Evolutionary conservation across 2,329 filamentous ascomycete genomes (phyloP).

Genomic region (Fusarium musae): DNA sequence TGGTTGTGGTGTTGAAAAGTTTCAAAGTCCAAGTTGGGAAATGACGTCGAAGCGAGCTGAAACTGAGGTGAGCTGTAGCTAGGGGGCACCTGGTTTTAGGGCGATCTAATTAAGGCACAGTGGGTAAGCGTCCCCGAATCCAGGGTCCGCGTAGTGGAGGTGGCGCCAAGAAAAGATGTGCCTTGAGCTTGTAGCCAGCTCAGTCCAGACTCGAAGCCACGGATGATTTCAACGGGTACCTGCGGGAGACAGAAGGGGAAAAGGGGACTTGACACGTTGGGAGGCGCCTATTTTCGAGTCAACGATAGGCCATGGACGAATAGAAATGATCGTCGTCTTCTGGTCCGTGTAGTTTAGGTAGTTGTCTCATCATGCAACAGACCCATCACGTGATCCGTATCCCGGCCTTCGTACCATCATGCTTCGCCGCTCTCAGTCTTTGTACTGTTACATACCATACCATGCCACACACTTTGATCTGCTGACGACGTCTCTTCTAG

Average conservation of each 20-base stretch:
- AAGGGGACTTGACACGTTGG: background rate
- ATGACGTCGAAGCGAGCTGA: conserved; percentile 36
- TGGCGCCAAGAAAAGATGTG: conserved; percentile 37
- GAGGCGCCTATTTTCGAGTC: background rate
- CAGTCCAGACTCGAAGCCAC: conserved; percentile 19
- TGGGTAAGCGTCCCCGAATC: conserved; percentile 35
- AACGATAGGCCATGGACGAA: background rate
- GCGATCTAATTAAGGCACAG: conserved; percentile 37
- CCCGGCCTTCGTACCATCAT: conserved; percentile 25
- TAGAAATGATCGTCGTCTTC: background rate
- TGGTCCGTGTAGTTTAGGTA: background rate
- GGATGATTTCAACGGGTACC: background rate
- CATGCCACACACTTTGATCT: conserved; percentile 25
- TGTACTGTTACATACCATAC: conserved; percentile 11
- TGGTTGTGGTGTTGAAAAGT: conserved; percentile 10
- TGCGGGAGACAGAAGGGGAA: background rate
- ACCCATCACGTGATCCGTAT: conserved; percentile 29
- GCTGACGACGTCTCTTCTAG: conserved; percentile 35
- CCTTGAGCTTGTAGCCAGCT: conserved; percentile 16
- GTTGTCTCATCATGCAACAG: conserved; percentile 7
- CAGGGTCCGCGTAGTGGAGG: conserved; percentile 39
- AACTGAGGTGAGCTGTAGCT: conserved; percentile 8
- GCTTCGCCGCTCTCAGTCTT: conserved; percentile 38
- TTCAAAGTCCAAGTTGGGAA: conserved; percentile 1
- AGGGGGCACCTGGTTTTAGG: conserved; percentile 7